phyloP scores from a whole-genome alignment of 2,329 filamentous ascomycete species.

The Aspergillus fischeri region DNA sequence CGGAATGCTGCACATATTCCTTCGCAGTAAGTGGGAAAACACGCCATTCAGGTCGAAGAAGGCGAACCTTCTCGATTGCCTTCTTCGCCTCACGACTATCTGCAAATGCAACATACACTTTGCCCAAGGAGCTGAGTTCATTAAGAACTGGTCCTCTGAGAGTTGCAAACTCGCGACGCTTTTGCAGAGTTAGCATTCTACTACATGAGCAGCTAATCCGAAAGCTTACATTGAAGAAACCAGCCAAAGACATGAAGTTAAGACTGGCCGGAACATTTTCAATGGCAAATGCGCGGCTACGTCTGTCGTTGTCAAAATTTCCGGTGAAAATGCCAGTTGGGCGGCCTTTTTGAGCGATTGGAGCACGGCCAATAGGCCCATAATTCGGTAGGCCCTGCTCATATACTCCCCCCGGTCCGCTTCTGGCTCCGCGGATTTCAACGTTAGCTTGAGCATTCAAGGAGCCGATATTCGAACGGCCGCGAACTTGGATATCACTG shows the following conservation, averaged over 20 bases:
- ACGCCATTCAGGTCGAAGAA: conserved; percentile 46
- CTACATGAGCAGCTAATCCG: neutral
- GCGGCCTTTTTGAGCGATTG: conserved; percentile 6
- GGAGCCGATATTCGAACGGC: conserved; percentile 14
- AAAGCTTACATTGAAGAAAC: conserved; percentile 37
- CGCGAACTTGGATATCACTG: conserved; percentile 6
- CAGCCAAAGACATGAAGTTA: conserved; percentile 32
- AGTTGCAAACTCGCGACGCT: conserved; percentile 35
- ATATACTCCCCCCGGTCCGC: conserved; percentile 5
- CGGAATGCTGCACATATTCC: conserved; percentile 42
- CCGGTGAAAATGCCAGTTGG: conserved; percentile 12
- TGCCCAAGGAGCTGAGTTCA: conserved; percentile 35
- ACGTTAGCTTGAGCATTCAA: conserved; percentile 18
- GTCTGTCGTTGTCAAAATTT: conserved; percentile 23
- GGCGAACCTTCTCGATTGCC: conserved; percentile 45
- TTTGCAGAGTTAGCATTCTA: neutral
- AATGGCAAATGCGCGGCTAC: conserved; percentile 29
- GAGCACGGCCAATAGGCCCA: conserved; percentile 21
- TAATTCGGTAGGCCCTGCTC: conserved; percentile 15
- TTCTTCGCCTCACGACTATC: conserved; percentile 59
- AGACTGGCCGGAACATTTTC: conserved; percentile 29
- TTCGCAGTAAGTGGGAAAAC: conserved; percentile 44
- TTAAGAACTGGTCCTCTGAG: conserved; percentile 36
- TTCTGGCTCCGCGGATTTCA: conserved; percentile 11
- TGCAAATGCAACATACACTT: conserved; percentile 53